phyloP scores from a whole-genome alignment of 1,284 basidiomycete species.

The Entoloma clypeatum region DNA sequence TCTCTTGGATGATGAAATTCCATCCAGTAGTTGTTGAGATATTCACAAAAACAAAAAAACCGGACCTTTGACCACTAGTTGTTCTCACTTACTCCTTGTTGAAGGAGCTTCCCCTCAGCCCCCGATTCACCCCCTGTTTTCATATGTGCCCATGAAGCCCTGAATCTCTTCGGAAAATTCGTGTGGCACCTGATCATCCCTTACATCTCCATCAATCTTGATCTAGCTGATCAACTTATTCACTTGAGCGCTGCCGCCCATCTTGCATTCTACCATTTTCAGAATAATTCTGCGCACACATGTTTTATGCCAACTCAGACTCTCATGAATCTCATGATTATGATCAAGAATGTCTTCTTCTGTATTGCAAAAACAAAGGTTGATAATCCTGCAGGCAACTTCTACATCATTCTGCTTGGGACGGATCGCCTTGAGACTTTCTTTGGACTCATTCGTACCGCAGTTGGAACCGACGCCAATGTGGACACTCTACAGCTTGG shows the following conservation, averaged over 20 bases:
- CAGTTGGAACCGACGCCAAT: slow-evolving; percentile 34
- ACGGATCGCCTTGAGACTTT: slow-evolving; percentile 34
- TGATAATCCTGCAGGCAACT: slow-evolving; percentile 26
- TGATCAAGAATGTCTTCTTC: slow-evolving; percentile 37
- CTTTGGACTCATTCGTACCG: slow-evolving; percentile 33
- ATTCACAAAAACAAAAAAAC: too few relatives aligned
- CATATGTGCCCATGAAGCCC: too few relatives aligned
- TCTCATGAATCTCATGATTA: slow-evolving; percentile 34
- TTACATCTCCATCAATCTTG: slow-evolving; percentile 2
- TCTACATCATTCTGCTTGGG: slow-evolving; percentile 35
- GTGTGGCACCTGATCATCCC: neutral
- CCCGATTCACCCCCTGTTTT: too few relatives aligned
- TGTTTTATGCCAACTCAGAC: slow-evolving; percentile 28
- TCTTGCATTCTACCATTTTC: neutral
- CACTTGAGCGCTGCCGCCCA: slow-evolving; percentile 2
- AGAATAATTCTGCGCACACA: slow-evolving; percentile 5
- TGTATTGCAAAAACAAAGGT: slow-evolving; percentile 36
- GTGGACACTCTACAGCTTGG: slow-evolving; percentile 29
- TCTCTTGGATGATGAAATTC: too few relatives aligned
- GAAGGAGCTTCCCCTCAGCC: too few relatives aligned
- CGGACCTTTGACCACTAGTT: too few relatives aligned
- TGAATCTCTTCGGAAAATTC: neutral
- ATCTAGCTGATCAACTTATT: neutral
- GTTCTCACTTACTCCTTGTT: too few relatives aligned
- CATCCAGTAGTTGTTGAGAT: too few relatives aligned